Conservation (phyloP, 495 filamentous ascomycete genomes). For the Xylaria nigripes region DNA sequence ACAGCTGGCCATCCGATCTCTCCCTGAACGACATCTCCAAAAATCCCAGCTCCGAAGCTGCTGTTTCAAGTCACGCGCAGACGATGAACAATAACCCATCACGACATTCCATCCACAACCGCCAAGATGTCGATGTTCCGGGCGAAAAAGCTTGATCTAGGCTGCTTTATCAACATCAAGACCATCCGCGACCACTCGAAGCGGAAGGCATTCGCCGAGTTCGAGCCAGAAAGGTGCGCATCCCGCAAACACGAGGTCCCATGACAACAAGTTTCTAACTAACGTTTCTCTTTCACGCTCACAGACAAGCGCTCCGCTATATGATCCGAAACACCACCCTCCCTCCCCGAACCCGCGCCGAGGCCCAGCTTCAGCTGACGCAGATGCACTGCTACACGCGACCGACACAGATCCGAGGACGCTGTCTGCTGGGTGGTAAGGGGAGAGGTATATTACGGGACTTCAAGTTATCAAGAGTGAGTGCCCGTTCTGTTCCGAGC, state of each 20-base stretch:
- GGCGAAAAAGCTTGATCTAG: constrained; percentile 77
- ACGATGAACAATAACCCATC: neutral
- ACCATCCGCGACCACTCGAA: constrained; percentile 90
- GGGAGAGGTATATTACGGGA: constrained; percentile 77
- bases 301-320: constrained; percentile 91
- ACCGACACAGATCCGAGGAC: constrained; percentile 84
- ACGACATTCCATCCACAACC: constrained; percentile 11
- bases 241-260: neutral
- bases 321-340: constrained; percentile 87
- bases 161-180: constrained; percentile 74
- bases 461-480: constrained; percentile 83
- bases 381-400: constrained; percentile 94
- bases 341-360: constrained; percentile 67
- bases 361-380: constrained; percentile 84
- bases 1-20: neutral
- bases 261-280: neutral
- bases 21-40: constrained; percentile 17
- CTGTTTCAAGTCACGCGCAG: neutral
- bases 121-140: constrained; percentile 70
- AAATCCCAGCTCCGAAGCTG: constrained; percentile 12
- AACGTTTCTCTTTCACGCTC: neutral
- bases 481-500: constrained; percentile 22
- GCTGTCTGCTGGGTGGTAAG: constrained; percentile 84
- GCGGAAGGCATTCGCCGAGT: constrained; percentile 78
- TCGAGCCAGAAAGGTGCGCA: constrained; percentile 74